Base-by-base conservation (phyloP, 1,284 basidiomycete genomes). In the Cryptococcus hybrid region DNA sequence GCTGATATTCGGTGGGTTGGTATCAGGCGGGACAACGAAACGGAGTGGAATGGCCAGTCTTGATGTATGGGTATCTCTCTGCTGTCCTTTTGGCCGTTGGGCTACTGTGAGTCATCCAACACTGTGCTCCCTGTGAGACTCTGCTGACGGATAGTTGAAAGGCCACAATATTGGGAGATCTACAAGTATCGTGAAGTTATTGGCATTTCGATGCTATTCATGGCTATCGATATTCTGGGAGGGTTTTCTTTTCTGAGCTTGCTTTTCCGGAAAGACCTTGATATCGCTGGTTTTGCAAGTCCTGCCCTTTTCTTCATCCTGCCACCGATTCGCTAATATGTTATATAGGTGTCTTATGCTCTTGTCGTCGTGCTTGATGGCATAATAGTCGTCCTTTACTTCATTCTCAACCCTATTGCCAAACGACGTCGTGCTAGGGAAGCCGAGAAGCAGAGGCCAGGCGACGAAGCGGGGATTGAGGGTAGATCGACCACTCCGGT, bases 191-290 rank as follows among this genome's bases (percentile, higher is more conserved):
- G 80, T 61, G 85, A 89, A 70, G 89, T 91, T 46, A 76, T 86
- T 35, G 89, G 89, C 5, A 85, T 92, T 57, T 88, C 86, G 1
- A 76, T 88, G 50, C 47, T 80, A 3, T 90, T 91, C 77, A 86
- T 91, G 79, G 64, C 78, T 1, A 80, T 90, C 52, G 89, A 92
- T 70, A 82, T 86, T 53, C 68, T 84, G 13, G 89, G 89, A 37
- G 18, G 86, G 3, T 90, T 90, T 74, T 77, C 73, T 43, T 81
- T 85, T 61, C 76, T 89, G 7, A 88, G 87, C 30, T 80, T 91
- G 39, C 83, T 82, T 18, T 90, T 90, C 79, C 85, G 87, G 64
- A 68, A 76, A 6, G 67, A 82, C 6, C 86, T 91, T 62, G 87
- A 91, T 71, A 73, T 82, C 15, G 79, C 88, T 39, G 88, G 87